phyloP scores from a whole-genome alignment of 1,284 basidiomycete genomes.

The Pulveroboletus sp. region DNA sequence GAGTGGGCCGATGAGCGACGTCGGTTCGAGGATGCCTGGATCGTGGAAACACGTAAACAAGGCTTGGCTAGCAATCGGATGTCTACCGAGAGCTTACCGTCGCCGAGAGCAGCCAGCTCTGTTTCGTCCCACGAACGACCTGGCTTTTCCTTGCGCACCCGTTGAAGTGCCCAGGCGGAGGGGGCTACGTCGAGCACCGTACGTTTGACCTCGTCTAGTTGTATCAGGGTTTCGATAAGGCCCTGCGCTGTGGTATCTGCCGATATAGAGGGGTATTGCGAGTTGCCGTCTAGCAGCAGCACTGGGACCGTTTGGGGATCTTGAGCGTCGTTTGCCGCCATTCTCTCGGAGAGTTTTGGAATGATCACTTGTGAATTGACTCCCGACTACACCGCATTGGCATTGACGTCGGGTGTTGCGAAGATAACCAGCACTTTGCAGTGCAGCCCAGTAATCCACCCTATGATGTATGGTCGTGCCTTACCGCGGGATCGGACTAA shows the following conservation, averaged over 20 bases:
- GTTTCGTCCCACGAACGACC: conserved; percentile 71
- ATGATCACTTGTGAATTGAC: background rate
- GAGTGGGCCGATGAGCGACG: conserved; percentile 51
- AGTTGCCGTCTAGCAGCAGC: conserved; percentile 54
- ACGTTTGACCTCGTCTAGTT: conserved; percentile 48
- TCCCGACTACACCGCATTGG: conserved; percentile 3
- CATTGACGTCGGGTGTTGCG: conserved; percentile 6
- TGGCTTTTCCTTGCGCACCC: conserved; percentile 53
- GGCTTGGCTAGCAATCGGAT: background rate
- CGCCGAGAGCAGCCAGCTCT: conserved; percentile 61
- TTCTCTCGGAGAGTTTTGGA: conserved; percentile 14
- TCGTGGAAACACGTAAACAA: conserved; percentile 7
- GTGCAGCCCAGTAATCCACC: background rate
- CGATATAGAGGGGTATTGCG: conserved; percentile 62
- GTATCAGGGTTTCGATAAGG: conserved; percentile 53
- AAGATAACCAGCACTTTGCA: background rate
- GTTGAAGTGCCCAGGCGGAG: conserved; percentile 67
- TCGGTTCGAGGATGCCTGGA: conserved; percentile 54
- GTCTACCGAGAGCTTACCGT: conserved; percentile 50
- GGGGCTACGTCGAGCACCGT: conserved; percentile 60
- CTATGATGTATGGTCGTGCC: background rate
- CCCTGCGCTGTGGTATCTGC: conserved; percentile 56
- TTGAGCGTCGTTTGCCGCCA: conserved; percentile 29
- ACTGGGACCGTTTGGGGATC: conserved; percentile 58
- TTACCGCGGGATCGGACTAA: background rate